Conservation (phyloP, 1,284 basidiomycete genomes). For the Leccinum proximum region DNA sequence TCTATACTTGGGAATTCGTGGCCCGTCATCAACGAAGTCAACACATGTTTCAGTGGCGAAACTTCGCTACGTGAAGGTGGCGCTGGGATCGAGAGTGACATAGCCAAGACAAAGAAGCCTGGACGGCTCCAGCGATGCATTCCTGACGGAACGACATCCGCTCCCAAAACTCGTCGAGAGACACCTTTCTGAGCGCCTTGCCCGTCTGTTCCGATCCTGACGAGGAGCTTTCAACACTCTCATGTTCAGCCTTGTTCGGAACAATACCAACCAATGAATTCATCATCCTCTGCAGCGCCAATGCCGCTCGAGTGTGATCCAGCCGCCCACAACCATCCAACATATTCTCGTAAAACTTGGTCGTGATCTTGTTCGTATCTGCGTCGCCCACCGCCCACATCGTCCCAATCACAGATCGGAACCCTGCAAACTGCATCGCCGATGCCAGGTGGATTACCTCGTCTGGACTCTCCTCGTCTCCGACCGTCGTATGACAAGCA, state of each 20-base stretch:
- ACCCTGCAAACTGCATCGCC: too few relatives aligned
- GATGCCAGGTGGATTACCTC: too few relatives aligned
- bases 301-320: too few relatives aligned
- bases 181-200: constrained; percentile 55
- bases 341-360: too few relatives aligned
- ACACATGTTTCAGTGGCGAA: constrained; percentile 58
- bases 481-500: too few relatives aligned
- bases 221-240: constrained; percentile 27
- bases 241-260: constrained; percentile 10
- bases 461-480: too few relatives aligned
- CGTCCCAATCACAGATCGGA: too few relatives aligned
- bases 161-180: constrained; percentile 88
- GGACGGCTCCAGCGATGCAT: constrained; percentile 80
- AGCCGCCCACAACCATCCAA: too few relatives aligned
- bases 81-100: constrained; percentile 31
- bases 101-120: constrained; percentile 78
- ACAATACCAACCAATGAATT: too few relatives aligned
- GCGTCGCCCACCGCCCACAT: too few relatives aligned
- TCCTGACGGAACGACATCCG: constrained; percentile 94
- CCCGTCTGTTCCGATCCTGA: constrained; percentile 23
- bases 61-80: constrained; percentile 23
- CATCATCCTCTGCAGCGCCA: too few relatives aligned
- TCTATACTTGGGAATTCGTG: constrained; percentile 76
- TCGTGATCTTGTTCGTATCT: too few relatives aligned
- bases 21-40: constrained; percentile 64